Evolutionary conservation across 2,329 filamentous ascomycete species (phyloP).

Genomic region (Talaromyces sp.): DNA sequence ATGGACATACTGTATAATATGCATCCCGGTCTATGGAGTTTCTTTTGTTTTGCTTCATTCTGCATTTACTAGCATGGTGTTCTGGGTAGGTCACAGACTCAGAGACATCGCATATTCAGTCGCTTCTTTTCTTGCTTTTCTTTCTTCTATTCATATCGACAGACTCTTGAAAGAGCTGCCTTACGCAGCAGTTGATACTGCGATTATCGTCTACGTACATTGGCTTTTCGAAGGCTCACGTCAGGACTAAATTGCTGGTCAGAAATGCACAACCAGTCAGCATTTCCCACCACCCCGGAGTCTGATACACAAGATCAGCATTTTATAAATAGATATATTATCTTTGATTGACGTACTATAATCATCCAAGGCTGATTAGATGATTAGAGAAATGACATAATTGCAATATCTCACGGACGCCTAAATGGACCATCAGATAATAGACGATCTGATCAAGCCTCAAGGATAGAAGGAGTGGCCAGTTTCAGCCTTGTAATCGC

Average conservation of each 20-base stretch:
- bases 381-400: background rate
- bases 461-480: background rate
- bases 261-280: background rate
- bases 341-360: background rate
- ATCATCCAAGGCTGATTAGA: background rate
- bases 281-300: background rate
- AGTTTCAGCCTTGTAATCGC: slow-evolving; percentile 1
- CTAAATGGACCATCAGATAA: background rate
- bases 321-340: background rate
- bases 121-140: background rate
- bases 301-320: background rate
- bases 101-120: background rate
- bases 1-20: background rate
- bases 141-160: background rate
- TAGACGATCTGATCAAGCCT: background rate
- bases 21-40: background rate
- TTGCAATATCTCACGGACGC: background rate
- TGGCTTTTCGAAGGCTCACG: background rate
- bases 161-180: background rate
- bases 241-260: too few species aligned
- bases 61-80: slow-evolving; percentile 6
- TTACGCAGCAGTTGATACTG: background rate
- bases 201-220: background rate
- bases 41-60: background rate
- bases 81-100: background rate